A percentile compares a stretch with the other conserved stretches of the same genome.
These are phyloP conservation scores for Nissolia schottii DNA, from an alignment of 306 rosid species.

Conservation along the genomic window DNA sequence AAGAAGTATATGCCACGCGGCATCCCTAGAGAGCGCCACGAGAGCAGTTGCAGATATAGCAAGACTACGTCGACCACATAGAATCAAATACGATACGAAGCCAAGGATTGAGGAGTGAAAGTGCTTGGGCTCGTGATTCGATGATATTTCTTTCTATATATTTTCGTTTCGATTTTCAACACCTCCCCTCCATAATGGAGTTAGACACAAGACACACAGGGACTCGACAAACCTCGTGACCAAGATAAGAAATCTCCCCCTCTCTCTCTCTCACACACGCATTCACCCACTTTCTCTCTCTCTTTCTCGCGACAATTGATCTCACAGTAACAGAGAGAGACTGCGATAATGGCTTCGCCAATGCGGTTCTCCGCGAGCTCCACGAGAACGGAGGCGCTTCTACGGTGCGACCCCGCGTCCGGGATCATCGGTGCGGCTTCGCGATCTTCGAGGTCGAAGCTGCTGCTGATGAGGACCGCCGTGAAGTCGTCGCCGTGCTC, in stretches of 20 bases:
- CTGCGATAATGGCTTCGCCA: slow-evolving; percentile 55
- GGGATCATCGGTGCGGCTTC: slow-evolving; percentile 32
- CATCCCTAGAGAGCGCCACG: neutral
- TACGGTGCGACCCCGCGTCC: slow-evolving; percentile 40
- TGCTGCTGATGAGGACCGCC: slow-evolving; percentile 36
- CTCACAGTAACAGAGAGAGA: neutral
- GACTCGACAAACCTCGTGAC: slow-evolving; percentile 6
- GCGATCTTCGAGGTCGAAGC: slow-evolving; percentile 38
- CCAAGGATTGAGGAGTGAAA: neutral
- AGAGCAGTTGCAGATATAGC: neutral
- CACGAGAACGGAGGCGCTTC: slow-evolving; percentile 27
- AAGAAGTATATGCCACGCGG: slow-evolving; percentile 1
- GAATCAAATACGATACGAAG: neutral
- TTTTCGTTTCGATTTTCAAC: neutral
- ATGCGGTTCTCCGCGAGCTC: slow-evolving; percentile 51
- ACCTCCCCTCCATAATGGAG: neutral
- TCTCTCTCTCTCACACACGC: neutral
- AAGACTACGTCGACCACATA: neutral
- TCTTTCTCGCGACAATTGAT: neutral
- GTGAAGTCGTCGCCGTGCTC: slow-evolving; percentile 19
- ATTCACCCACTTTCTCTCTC: neutral
- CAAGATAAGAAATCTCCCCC: neutral
- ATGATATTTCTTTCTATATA: neutral
- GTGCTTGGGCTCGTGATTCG: slow-evolving; percentile 37
- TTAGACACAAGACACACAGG: neutral